A percentile compares a stretch with the other conserved stretches of the same genome.
phyloP scores from a whole-genome alignment of 202 grass and related monocot genomes.

The Panicum virgatum region DNA sequence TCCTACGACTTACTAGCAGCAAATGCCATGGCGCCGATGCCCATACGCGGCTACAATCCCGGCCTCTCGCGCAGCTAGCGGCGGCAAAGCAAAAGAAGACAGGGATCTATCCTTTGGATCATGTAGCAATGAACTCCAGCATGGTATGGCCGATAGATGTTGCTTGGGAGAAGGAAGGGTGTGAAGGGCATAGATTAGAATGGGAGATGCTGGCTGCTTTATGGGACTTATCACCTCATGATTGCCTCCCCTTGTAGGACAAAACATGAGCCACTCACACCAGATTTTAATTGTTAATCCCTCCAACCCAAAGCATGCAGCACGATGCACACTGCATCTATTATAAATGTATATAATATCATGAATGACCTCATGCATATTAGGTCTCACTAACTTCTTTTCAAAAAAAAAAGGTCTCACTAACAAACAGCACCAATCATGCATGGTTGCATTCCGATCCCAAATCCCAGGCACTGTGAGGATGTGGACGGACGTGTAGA shows the following conservation, averaged over 20 bases:
- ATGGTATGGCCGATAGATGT: slow-evolving; percentile 8
- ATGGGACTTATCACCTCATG: slow-evolving; percentile 52
- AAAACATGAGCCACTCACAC: slow-evolving; percentile 13
- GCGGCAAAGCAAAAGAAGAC: slow-evolving; percentile 32
- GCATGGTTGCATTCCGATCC: slow-evolving; percentile 8
- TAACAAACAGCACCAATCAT: slow-evolving; percentile 35
- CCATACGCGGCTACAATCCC: slow-evolving; percentile 31
- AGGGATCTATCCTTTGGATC: slow-evolving; percentile 21
- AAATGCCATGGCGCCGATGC: background rate
- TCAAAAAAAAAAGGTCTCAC: no score
- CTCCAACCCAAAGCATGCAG: background rate
- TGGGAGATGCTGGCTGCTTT: background rate
- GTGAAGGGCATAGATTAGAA: slow-evolving; percentile 14
- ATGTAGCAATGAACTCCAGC: slow-evolving; percentile 3
- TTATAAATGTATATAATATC: background rate
- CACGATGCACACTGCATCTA: background rate
- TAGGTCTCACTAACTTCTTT: no score
- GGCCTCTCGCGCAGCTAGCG: background rate
- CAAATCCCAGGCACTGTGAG: background rate
- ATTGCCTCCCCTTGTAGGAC: slow-evolving; percentile 29
- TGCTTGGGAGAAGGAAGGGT: slow-evolving; percentile 25
- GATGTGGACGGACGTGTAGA: background rate
- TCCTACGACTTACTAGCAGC: background rate
- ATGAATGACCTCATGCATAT: background rate
- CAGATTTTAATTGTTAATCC: slow-evolving; percentile 4